Percentiles rank a stretch among this genome's conserved stretches.
Evolutionary conservation across 352 stramenopile genomes (phyloP).

Genomic region (Phytophthora cactorum): DNA sequence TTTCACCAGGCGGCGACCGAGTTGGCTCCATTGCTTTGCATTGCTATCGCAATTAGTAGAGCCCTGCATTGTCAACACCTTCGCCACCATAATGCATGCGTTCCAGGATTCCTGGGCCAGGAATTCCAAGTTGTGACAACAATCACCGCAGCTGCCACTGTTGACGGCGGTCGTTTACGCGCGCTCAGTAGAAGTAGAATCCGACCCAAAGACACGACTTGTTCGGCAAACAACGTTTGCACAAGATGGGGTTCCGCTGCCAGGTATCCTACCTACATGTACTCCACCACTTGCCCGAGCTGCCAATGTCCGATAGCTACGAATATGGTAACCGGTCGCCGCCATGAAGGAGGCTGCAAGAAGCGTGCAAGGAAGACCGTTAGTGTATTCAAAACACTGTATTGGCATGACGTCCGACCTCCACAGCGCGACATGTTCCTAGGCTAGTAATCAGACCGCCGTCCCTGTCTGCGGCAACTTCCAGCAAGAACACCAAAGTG

Average conservation of each 20-base stretch:
- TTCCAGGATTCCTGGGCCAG: background rate
- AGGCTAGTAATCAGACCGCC: conserved; percentile 7
- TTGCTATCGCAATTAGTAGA: background rate
- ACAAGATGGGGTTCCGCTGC: conserved; percentile 14
- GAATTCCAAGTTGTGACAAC: background rate
- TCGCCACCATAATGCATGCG: background rate
- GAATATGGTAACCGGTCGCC: background rate
- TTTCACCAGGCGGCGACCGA: background rate
- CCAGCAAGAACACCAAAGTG: background rate
- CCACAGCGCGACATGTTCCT: conserved; percentile 4
- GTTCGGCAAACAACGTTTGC: background rate
- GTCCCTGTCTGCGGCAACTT: background rate
- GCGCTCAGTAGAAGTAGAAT: background rate
- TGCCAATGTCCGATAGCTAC: background rate
- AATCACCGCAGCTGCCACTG: background rate
- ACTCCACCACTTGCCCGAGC: background rate
- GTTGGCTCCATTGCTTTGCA: background rate
- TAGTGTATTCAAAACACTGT: background rate
- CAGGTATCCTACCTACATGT: background rate
- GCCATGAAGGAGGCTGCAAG: background rate
- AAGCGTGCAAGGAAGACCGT: background rate
- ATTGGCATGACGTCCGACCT: background rate
- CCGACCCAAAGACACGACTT: conserved; percentile 10
- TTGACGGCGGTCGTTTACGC: background rate
- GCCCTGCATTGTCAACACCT: background rate